phyloP scores from a whole-genome alignment of 805 yeast genomes.

The Saturnispora bothae region DNA sequence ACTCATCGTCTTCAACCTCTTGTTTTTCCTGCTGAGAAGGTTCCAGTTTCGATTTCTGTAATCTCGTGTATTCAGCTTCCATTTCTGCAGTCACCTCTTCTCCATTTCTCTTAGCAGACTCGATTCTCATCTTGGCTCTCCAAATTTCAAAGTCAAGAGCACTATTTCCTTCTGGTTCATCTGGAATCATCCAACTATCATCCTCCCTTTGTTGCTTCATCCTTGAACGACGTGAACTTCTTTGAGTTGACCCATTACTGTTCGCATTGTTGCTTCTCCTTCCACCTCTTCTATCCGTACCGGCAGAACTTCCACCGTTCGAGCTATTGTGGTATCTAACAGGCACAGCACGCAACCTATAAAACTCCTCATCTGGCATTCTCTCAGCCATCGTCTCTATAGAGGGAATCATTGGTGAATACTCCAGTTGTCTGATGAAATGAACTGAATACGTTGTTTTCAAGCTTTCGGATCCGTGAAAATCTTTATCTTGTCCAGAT shows the following conservation, averaged over 20 bases:
- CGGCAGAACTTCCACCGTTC: no score
- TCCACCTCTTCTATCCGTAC: slow-evolving; percentile 1
- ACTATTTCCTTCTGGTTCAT: slow-evolving; percentile 37
- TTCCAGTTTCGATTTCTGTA: neutral
- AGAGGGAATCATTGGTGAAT: slow-evolving; percentile 10
- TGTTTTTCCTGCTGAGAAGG: neutral
- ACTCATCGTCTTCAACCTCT: slow-evolving; percentile 4
- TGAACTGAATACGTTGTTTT: slow-evolving; percentile 2
- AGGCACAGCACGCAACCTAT: slow-evolving; percentile 29
- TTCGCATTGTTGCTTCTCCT: slow-evolving; percentile 9
- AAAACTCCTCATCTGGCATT: slow-evolving; percentile 40
- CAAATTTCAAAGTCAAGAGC: slow-evolving; percentile 51
- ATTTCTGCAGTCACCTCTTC: slow-evolving; percentile 25
- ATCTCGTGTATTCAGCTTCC: slow-evolving; percentile 1
- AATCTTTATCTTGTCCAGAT: neutral
- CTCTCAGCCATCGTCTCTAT: slow-evolving; percentile 17
- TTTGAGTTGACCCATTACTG: slow-evolving; percentile 4
- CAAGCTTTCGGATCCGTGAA: neutral
- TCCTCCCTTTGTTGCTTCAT: slow-evolving; percentile 14
- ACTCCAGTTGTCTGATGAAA: slow-evolving; percentile 4
- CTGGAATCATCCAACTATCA: slow-evolving; percentile 27
- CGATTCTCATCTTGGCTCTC: slow-evolving; percentile 43
- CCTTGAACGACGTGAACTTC: slow-evolving; percentile 3
- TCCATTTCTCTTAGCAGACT: slow-evolving; percentile 38
- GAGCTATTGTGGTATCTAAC: neutral